Evolutionary conservation across 495 filamentous ascomycete species (phyloP).

Genomic region (Xylaria scruposa): DNA sequence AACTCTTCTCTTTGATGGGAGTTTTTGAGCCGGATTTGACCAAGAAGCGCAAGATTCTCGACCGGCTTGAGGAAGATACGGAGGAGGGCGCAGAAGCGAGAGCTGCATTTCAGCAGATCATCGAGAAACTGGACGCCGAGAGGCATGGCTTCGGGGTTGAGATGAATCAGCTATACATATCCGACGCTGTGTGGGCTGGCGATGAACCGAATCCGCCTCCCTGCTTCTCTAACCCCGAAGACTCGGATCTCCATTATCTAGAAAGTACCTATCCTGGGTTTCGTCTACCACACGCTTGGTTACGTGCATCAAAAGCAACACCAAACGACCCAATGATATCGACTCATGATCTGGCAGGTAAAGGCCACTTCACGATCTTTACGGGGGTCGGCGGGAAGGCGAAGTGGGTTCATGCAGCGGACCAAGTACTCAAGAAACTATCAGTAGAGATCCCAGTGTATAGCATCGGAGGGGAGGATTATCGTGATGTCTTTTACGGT

Average conservation of each 20-base stretch:
- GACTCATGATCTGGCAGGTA: conserved; percentile 59
- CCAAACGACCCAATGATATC: conserved; percentile 45
- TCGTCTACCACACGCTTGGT: conserved; percentile 61
- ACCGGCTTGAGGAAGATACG: conserved; percentile 51
- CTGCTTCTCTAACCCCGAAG: conserved; percentile 35
- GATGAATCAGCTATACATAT: conserved; percentile 55
- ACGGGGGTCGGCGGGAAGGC: conserved; percentile 58
- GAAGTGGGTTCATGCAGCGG: conserved; percentile 30
- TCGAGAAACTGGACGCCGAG: conserved; percentile 22
- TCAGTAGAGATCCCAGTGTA: conserved; percentile 41
- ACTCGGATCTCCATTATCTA: conserved; percentile 35
- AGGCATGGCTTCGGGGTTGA: conserved; percentile 22
- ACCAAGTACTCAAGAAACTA: conserved; percentile 27
- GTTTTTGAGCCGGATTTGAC: conserved; percentile 37
- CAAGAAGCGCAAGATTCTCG: conserved; percentile 28
- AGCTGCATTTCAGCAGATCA: conserved; percentile 45
- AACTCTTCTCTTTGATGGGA: conserved; percentile 45
- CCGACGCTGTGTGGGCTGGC: conserved; percentile 41
- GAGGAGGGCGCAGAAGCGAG: conserved; percentile 57
- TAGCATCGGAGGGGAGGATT: conserved; percentile 49
- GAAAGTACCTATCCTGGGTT: conserved; percentile 57
- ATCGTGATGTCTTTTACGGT: conserved; percentile 47
- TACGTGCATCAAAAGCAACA: conserved; percentile 49
- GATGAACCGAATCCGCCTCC: conserved; percentile 46
- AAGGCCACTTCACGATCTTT: conserved; percentile 54